Conservation (phyloP, 2,329 filamentous ascomycete species). For the Colletotrichum musae region DNA sequence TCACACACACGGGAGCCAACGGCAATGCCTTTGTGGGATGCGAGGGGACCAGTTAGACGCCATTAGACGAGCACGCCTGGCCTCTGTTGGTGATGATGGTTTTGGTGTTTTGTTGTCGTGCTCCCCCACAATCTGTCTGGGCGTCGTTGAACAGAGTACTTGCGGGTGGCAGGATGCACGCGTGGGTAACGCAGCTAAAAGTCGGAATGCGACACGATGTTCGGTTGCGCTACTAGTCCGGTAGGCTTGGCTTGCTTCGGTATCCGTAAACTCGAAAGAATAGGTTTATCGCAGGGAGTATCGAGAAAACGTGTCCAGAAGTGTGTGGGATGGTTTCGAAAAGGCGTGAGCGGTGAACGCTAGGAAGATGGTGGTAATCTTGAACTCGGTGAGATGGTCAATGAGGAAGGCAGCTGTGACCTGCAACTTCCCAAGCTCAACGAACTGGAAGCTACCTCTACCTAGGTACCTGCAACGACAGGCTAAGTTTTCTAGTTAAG, state of each 20-base stretch:
- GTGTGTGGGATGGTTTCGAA: neutral
- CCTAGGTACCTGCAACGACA: neutral
- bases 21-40: slow-evolving; percentile 79
- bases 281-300: neutral
- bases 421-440: neutral
- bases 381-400: neutral
- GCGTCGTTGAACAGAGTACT: neutral
- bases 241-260: too few species aligned
- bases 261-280: neutral
- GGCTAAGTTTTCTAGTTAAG: neutral
- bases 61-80: neutral
- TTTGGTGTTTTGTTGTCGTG: slow-evolving; percentile 23
- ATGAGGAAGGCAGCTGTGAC: neutral
- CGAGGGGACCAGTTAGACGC: slow-evolving; percentile 39
- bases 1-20: slow-evolving; percentile 80
- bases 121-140: slow-evolving; percentile 16
- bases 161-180: too few species aligned
- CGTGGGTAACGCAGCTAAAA: too few species aligned
- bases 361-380: slow-evolving; percentile 4
- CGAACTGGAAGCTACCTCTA: neutral
- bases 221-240: too few species aligned
- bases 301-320: too few species aligned
- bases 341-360: slow-evolving; percentile 27
- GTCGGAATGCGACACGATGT: too few species aligned
- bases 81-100: slow-evolving; percentile 23